Conservation (phyloP, 805 yeast genomes). For the Metschnikowia corniflorae region DNA sequence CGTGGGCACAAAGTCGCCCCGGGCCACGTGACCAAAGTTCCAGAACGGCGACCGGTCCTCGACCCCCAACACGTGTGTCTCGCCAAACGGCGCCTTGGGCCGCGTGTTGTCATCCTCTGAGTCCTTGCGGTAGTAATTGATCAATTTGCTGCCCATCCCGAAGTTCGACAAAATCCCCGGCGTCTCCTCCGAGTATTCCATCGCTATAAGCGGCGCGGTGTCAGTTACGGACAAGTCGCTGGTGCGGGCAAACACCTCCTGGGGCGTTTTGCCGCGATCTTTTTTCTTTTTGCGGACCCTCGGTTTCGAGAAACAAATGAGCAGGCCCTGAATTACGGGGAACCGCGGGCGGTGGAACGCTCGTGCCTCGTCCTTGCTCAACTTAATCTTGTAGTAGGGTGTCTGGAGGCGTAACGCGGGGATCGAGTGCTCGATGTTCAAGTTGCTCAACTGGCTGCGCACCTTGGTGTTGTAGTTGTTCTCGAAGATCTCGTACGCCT, state of each 20-base stretch:
- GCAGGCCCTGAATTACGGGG: conserved; percentile 71
- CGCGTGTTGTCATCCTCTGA: conserved; percentile 76
- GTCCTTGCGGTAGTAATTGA: conserved; percentile 87
- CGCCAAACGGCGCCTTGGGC: conserved; percentile 88
- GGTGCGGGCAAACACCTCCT: conserved; percentile 67
- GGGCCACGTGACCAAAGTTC: conserved; percentile 96
- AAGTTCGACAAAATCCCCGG: conserved; percentile 81
- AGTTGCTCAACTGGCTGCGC: conserved; percentile 86
- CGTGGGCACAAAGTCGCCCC: conserved; percentile 92
- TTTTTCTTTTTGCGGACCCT: conserved; percentile 81
- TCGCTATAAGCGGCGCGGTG: conserved; percentile 66
- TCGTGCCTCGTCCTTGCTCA: conserved; percentile 65
- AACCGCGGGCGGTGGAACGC: conserved; percentile 79
- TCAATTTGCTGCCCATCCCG: conserved; percentile 94
- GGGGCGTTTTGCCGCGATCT: conserved; percentile 79
- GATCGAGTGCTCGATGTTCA: conserved; percentile 85
- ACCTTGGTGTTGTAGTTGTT: conserved; percentile 88
- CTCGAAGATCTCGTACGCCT: conserved; percentile 75
- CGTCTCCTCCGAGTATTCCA: conserved; percentile 88
- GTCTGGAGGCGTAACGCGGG: conserved; percentile 86
- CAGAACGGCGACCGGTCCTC: conserved; percentile 97
- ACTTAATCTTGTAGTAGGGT: conserved; percentile 81
- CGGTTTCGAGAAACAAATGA: conserved; percentile 69
- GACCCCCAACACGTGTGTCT: conserved; percentile 92
- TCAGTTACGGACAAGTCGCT: conserved; percentile 83